Percentiles rank a stretch among this genome's conserved stretches.
These are phyloP conservation scores for Candida tetrigidarum DNA, from an alignment of 1,139 yeast species.

Conservation along the genomic window DNA sequence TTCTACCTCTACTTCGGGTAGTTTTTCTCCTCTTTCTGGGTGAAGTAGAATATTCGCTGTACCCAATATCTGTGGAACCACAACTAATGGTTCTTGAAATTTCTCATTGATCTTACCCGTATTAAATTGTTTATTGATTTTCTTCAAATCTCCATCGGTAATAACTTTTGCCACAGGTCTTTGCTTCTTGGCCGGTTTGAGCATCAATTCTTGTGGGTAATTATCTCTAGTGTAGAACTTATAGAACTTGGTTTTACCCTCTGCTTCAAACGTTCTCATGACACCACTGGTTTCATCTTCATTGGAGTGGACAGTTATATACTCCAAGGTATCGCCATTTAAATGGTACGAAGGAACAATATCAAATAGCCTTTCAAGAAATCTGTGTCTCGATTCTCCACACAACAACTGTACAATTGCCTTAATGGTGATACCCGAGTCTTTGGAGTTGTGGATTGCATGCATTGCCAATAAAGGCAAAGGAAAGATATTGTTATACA, in stretches of 20 bases:
- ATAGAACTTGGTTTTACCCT: slow-evolving; percentile 74
- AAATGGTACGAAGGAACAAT: slow-evolving; percentile 38
- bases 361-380: slow-evolving; percentile 55
- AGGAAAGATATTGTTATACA: slow-evolving; percentile 60
- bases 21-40: slow-evolving; percentile 1
- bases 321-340: slow-evolving; percentile 28
- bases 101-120: neutral
- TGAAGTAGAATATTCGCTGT: slow-evolving; percentile 2
- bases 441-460: slow-evolving; percentile 40
- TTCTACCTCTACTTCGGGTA: neutral
- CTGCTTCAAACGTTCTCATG: slow-evolving; percentile 69
- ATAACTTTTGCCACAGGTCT: slow-evolving; percentile 12
- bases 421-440: slow-evolving; percentile 60
- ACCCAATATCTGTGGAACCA: neutral
- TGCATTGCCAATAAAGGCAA: slow-evolving; percentile 64
- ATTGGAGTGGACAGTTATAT: slow-evolving; percentile 27
- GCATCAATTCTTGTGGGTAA: slow-evolving; percentile 7
- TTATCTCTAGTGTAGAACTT: slow-evolving; percentile 51
- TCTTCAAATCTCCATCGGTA: slow-evolving; percentile 8
- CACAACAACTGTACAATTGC: slow-evolving; percentile 47
- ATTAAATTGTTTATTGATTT: slow-evolving; percentile 25
- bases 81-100: slow-evolving; percentile 16
- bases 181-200: slow-evolving; percentile 14
- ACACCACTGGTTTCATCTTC: slow-evolving; percentile 36
- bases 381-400: slow-evolving; percentile 58